A percentile compares a stretch with the other conserved stretches of the same genome.
These are phyloP conservation scores for Curvularia lunata DNA, from an alignment of 2,329 filamentous ascomycete species.

Conservation along the genomic window DNA sequence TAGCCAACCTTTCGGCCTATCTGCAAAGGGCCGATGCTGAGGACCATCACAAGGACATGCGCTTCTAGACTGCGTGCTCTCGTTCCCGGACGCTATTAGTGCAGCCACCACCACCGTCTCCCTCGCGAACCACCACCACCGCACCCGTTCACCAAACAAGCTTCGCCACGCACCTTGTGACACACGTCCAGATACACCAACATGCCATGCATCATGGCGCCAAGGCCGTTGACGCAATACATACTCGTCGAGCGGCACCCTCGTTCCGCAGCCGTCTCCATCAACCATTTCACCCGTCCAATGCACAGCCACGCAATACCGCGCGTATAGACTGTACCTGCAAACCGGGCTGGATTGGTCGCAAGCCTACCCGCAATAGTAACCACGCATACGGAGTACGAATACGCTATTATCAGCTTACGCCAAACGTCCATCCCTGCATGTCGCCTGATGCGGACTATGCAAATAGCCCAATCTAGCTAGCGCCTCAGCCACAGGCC, in stretches of 20 bases:
- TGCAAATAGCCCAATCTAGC: constrained; percentile 4
- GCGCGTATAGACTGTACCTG: background rate
- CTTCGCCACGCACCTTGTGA: background rate
- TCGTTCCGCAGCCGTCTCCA: background rate
- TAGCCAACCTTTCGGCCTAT: background rate
- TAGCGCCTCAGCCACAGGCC: constrained; percentile 1
- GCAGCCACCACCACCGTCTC: background rate
- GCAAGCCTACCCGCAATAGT: constrained; percentile 9
- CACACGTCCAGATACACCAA: background rate
- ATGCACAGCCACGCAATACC: background rate
- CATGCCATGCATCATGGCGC: background rate
- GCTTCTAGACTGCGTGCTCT: constrained; percentile 4
- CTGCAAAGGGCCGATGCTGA: background rate
- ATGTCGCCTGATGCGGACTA: constrained; percentile 11
- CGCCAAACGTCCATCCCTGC: constrained; percentile 8
- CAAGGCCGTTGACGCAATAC: background rate
- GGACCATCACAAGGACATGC: background rate
- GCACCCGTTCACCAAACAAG: background rate
- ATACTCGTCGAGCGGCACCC: background rate
- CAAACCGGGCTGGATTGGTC: background rate
- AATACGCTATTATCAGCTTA: background rate
- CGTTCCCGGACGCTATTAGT: background rate
- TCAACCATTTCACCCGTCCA: background rate
- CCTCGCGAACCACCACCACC: background rate
- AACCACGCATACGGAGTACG: background rate